Evolutionary conservation across 345 rosid species (phyloP).

Genomic region (Brassica cretica): DNA sequence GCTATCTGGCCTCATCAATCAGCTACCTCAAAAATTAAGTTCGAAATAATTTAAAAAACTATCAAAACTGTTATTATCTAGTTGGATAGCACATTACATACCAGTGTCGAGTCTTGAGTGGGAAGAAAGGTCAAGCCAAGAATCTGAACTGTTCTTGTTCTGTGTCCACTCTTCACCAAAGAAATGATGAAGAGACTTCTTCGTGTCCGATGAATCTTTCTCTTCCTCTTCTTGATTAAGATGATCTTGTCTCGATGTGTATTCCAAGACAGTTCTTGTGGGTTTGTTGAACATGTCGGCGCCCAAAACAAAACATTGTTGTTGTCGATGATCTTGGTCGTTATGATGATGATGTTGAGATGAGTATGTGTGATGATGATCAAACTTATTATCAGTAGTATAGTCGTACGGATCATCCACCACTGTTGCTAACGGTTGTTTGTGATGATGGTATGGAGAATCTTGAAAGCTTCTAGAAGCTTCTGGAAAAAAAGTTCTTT

Average conservation of each 20-base stretch:
- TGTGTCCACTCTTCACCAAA: conserved; percentile 60
- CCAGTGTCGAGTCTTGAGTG: conserved; percentile 48
- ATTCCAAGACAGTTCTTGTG: conserved; percentile 40
- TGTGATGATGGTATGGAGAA: conserved; percentile 43
- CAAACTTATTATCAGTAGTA: conserved; percentile 35
- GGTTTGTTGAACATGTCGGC: conserved; percentile 65
- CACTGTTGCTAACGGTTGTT: conserved; percentile 35
- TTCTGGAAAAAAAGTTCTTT: conserved; percentile 70
- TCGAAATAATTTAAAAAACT: not conserved
- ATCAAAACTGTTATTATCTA: conserved; percentile 4
- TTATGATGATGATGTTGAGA: conserved; percentile 34
- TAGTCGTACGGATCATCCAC: conserved; percentile 36
- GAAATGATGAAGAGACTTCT: conserved; percentile 76
- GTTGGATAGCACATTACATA: conserved; percentile 13
- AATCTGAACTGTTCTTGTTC: conserved; percentile 46
- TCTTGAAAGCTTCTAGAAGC: conserved; percentile 51
- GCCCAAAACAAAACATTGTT: conserved; percentile 65
- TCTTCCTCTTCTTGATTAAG: conserved; percentile 46
- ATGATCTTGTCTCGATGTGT: conserved; percentile 31
- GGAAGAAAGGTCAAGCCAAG: conserved; percentile 49
- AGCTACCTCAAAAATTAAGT: conserved; percentile 26
- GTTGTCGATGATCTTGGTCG: conserved; percentile 7
- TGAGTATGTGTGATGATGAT: conserved; percentile 32
- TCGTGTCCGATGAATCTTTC: conserved; percentile 43
- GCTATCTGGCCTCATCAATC: not conserved